Evolutionary conservation across 192 early-diverging fungal genomes (phyloP).

Genomic region (Linnemannia hyalina): DNA sequence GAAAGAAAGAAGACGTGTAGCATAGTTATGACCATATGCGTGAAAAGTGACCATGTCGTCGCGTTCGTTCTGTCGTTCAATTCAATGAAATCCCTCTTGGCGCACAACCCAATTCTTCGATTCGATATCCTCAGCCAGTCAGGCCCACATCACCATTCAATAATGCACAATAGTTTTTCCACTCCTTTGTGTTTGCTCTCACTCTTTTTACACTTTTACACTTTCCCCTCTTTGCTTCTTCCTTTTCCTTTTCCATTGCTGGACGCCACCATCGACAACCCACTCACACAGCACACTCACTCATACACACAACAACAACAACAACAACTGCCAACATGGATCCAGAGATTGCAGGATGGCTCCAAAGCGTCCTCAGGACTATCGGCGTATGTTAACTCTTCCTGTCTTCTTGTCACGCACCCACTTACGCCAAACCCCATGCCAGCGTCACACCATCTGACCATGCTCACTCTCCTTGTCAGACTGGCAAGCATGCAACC

Average conservation of each 20-base stretch:
- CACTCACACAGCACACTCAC: background rate
- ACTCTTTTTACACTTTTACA: background rate
- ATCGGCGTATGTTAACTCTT: conserved; percentile 32
- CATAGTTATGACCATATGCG: too few species aligned
- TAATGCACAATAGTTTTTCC: background rate
- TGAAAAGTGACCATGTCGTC: background rate
- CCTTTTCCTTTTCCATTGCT: background rate
- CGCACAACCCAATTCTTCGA: background rate
- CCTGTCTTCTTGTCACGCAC: background rate
- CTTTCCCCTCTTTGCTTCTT: background rate
- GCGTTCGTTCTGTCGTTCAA: background rate
- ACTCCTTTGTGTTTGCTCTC: background rate
- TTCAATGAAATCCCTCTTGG: background rate
- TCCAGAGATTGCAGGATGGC: conserved; percentile 55
- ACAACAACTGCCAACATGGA: conserved; percentile 21
- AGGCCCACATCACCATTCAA: background rate
- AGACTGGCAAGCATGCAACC: background rate
- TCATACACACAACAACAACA: background rate
- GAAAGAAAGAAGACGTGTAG: background rate
- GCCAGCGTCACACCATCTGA: background rate
- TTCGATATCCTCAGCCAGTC: background rate
- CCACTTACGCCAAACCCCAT: background rate
- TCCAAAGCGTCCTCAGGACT: conserved; percentile 41
- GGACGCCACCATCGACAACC: background rate
- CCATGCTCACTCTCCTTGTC: background rate